These are phyloP conservation scores for Acanthamoeba royreba DNA, from an alignment of 208 protist genomes.

Conservation along the genomic window DNA sequence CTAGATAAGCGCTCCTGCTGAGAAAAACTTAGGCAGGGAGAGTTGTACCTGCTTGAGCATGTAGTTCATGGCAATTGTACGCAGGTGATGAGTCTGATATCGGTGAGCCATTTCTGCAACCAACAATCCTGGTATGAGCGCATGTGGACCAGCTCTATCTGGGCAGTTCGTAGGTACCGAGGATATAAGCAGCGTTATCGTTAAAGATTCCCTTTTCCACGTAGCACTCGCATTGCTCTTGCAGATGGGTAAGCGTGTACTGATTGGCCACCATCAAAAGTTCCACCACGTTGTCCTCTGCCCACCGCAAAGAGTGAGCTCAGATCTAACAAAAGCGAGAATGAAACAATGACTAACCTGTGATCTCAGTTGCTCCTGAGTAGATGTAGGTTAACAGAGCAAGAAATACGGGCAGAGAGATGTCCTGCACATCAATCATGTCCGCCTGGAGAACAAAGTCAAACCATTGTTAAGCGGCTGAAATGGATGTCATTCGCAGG, in stretches of 20 bases:
- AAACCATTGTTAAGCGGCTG: no score
- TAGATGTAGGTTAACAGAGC: not conserved
- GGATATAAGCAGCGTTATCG: not conserved
- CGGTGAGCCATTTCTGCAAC: conserved; percentile 1
- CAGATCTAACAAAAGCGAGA: not conserved
- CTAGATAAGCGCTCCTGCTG: no score
- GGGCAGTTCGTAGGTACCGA: not conserved
- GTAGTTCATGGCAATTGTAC: conserved; percentile 8
- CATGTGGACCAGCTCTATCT: not conserved
- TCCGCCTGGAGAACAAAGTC: not conserved
- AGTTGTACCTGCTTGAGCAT: not conserved
- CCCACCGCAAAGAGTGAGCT: not conserved
- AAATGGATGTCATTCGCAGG: no score
- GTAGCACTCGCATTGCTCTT: conserved; percentile 16
- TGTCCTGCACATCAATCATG: not conserved
- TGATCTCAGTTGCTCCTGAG: not conserved
- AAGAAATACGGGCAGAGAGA: not conserved
- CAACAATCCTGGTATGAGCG: not conserved
- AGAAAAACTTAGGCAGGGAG: no score
- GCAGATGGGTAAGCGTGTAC: not conserved
- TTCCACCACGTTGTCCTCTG: conserved; percentile 3
- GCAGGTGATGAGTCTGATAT: not conserved
- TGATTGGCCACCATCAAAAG: conserved; percentile 7
- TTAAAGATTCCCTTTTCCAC: not conserved
- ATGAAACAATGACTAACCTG: not conserved